Evolutionary conservation across 371 early-diverging fungal species (phyloP), one percentile per base, ranked within the genome.

Genomic region (Nematocida minor): DNA sequence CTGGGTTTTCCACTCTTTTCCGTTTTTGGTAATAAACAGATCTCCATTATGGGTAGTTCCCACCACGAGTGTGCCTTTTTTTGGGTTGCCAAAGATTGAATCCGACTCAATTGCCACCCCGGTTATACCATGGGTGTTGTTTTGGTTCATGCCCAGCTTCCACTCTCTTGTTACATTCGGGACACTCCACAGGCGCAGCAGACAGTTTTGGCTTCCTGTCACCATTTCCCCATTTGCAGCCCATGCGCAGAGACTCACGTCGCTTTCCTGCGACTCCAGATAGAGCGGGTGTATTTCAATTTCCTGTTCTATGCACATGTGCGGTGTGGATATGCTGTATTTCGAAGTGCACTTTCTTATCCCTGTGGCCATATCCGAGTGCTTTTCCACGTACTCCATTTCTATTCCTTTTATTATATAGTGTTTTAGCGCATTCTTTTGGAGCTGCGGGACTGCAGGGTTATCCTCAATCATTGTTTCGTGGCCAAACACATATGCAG

Each of bases 191-290:
- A 47, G 41, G 9, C 64, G 6, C 31, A 74, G 49, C 4, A 48
- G 51, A 49, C 64, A 74, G 64, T 74, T 74, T 31, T 62, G 63
- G 29, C 64, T 64, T 11, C 77, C 77, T 16, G 77, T 74, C 31
- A 74, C 66, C 47, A 74, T 51, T 53, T 74, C 77, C 20, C 77
- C 77, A 40, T 40, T 49, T 27, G 32, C 31, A 14, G 77, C 57
- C 77, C 77, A 74, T 27, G 77, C 77, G 41, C 77, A 74, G 4
- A 74, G 66, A 64, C 77, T 74, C 20, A 74, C 62, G 32, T 74
- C 64, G 27, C 77, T 66, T 18, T 74, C 44, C 48, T 74, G 77
- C 7, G 64, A 31, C 36, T 60, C 54, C 32, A 74, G 31, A 44
- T 64, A 74, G 4, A 38, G 27, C 4, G 77, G 77, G 14, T 42